Base-by-base conservation (phyloP, 2,329 filamentous ascomycete species). In the Atkinsonella texensis region DNA sequence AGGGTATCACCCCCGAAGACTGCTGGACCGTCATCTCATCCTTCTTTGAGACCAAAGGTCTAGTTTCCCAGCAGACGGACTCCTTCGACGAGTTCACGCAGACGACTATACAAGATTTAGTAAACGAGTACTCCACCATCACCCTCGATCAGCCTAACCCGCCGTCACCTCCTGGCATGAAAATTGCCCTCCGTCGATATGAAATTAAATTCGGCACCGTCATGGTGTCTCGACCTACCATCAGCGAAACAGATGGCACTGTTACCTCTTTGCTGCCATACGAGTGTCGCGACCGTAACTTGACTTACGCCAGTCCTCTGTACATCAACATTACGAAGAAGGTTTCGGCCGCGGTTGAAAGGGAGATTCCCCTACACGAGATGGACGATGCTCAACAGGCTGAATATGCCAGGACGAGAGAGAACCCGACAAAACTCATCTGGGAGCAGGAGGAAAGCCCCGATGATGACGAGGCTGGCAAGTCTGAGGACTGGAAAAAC, bases 21-120 rank as follows among this genome's bases (percentile, higher is more conserved):
- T 96, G 89, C 75, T 98, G 94, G 93, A 87, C 86, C 58, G 91
- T 97, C 63, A 97, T 98, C 66, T 89, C 87, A 52, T 87, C 93
- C 10, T 97, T 96, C 75, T 98, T 98, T 72, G 89, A 96, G 61
- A 80, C 83, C 56, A 98, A 97, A 71, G 91, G 93, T 62, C 79
- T 98, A 33, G 93, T 95, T 20, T 95, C 93, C 15, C 91, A 98
- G 70, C 93, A 98, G 74, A 84, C 97, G 56, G 91, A 97, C 67
- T 98, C 94, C 0, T 98, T 95, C 71, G 89, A 98, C 70, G 90
- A 97, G 66, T 98, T 98, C 63, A 90, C 93, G 52, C 84, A 85
- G 54, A 89, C 87, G 20, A 96, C 90, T 0, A 91, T 98, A 70
- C 90, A 97, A 64, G 88, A 95, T 61, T 81, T 98, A 54, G 86